Base-by-base conservation (phyloP, 768 basidiomycete species). In the Hygrophorus russula region DNA sequence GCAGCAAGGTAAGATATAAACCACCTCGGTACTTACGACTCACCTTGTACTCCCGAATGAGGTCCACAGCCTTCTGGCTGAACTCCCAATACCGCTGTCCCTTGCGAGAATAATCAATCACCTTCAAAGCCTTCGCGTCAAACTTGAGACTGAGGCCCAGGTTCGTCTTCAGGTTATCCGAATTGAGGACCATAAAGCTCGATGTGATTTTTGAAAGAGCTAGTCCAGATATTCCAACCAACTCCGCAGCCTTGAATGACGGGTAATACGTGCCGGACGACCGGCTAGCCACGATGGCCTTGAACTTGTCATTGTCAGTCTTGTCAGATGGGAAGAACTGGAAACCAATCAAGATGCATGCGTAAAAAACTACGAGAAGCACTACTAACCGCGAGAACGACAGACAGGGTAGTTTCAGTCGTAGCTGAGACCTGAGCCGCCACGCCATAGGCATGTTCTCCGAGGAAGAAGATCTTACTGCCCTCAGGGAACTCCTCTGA, bases 71-170 rank as follows among this genome's bases (percentile, higher is more conserved):
- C 56, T 81, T 87, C 46, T 90, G 76, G 53, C 90, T 94, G 55
- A 84, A 98, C 56, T 99, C 93, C 96, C 94, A 99, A 28, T 77
- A 70, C 6, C 80, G 66, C 7, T 81, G 82, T 20, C 82, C 77
- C 62, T 94, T 93, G 48, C 78, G 73, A 5, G 91, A 83, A 61
- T 96, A 97, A 48, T 88, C 86, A 36, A 96, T 70, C 1, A 99
- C 96, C 62, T 98, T 99, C 53, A 91, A 60, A 8, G 80, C 75
- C 62, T 96, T 98, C 10, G 78, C 86, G 56, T 99, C 96, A 49
- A 96, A 99, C 59, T 99, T 99, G 51, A 99, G 74, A 57, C 87
- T 89, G 33, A 99, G 72, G 2, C 96, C 96, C 24, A 98, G 64
- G 57, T 99, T 98, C 44, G 72, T 75, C 66, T 96, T 97, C 46